These are phyloP conservation scores for Pseudogymnoascus sp. DNA, from an alignment of 2,329 filamentous ascomycete species.

Conservation along the genomic window DNA sequence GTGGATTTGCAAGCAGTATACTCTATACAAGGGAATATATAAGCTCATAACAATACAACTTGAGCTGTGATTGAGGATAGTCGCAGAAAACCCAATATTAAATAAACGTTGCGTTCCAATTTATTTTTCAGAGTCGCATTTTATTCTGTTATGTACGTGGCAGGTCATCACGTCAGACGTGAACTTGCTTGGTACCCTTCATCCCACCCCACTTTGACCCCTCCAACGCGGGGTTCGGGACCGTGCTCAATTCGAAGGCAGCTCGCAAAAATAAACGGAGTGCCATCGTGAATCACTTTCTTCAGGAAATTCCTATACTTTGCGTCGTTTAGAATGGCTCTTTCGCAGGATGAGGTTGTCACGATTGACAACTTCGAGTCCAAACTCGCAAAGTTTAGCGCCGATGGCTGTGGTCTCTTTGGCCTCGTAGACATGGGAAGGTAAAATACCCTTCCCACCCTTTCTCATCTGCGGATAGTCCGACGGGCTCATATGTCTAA, in stretches of 20 bases:
- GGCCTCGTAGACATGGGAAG: slow-evolving; percentile 30
- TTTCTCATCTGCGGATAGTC: not conserved
- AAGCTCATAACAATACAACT: not conserved
- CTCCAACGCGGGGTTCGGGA: not conserved
- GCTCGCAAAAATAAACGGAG: not conserved
- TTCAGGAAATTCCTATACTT: not conserved
- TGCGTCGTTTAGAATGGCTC: slow-evolving; percentile 14
- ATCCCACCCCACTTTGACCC: not conserved
- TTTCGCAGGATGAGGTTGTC: slow-evolving; percentile 19
- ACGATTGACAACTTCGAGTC: slow-evolving; percentile 24
- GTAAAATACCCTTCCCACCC: slow-evolving; percentile 18
- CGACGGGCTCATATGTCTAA: slow-evolving; percentile 11
- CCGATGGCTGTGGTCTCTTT: slow-evolving; percentile 20
- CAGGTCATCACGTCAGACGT: not conserved
- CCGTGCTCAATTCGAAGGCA: not conserved
- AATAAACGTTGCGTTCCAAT: not conserved
- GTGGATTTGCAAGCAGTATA: not conserved
- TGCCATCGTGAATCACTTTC: not conserved
- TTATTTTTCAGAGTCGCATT: not conserved
- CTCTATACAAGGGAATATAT: not conserved
- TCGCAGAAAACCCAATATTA: not conserved
- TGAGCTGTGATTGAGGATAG: not conserved
- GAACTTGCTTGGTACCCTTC: not conserved
- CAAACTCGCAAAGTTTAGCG: slow-evolving; percentile 21
- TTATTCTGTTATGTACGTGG: not conserved